A percentile compares a stretch with the other conserved stretches of the same genome.
Evolutionary conservation across 2,329 filamentous ascomycete genomes (phyloP).

Genomic region (Macrophomina phaseolina): DNA sequence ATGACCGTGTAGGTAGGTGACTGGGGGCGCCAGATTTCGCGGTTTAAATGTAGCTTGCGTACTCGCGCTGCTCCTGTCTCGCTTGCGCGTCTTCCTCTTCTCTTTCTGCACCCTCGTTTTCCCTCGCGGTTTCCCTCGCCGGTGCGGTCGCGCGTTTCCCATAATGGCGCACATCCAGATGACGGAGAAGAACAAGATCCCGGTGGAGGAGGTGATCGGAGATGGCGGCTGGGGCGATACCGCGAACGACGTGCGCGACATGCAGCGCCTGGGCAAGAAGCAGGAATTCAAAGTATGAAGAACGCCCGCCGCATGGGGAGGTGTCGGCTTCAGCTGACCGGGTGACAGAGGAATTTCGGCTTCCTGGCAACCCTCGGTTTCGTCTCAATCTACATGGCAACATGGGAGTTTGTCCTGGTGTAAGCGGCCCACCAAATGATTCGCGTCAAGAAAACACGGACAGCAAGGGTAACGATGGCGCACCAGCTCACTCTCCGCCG

Average conservation of each 20-base stretch:
- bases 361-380: slow-evolving; percentile 60
- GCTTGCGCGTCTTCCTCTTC: background rate
- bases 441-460: background rate
- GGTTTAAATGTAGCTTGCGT: background rate
- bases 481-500: slow-evolving; percentile 27
- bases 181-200: slow-evolving; percentile 6
- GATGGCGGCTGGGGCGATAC: slow-evolving; percentile 27
- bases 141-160: background rate
- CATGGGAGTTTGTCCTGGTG: slow-evolving; percentile 59
- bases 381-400: slow-evolving; percentile 59
- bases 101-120: background rate
- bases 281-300: slow-evolving; percentile 53
- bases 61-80: too few relatives aligned
- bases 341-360: slow-evolving; percentile 53
- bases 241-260: slow-evolving; percentile 39
- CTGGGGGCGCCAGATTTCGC: background rate
- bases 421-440: slow-evolving; percentile 27
- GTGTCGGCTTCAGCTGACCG: slow-evolving; percentile 5
- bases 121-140: background rate
- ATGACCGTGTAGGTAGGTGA: background rate
- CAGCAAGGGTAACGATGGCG: background rate
- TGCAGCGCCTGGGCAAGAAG: slow-evolving; percentile 57
- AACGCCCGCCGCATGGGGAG: background rate
- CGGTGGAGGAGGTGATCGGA: slow-evolving; percentile 12
- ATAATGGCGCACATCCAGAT: background rate